Conservation (phyloP, 106 monocot species). For the Alisma plantagoaquatica region DNA sequence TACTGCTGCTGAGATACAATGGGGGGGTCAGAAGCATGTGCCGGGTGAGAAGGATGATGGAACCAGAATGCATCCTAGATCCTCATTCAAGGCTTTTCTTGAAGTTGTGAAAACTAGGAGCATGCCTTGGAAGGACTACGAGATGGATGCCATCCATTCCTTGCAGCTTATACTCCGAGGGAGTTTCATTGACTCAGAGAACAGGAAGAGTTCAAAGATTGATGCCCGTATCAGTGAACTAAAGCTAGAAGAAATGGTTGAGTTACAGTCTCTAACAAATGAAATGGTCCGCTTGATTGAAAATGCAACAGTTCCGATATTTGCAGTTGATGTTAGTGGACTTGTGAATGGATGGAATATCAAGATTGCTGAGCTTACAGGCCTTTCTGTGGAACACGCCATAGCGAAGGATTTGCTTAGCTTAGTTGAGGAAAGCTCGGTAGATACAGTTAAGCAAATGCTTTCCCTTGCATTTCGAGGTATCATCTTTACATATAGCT, state of each 20-base stretch:
- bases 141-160: constrained; percentile 97
- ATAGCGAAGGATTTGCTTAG: constrained; percentile 79
- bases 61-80: constrained; percentile 80
- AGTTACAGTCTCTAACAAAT: constrained; percentile 74
- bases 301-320: constrained; percentile 83
- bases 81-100: constrained; percentile 94
- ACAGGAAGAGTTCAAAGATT: background rate
- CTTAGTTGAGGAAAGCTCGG: constrained; percentile 67
- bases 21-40: constrained; percentile 91
- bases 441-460: constrained; percentile 53
- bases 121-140: constrained; percentile 81
- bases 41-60: constrained; percentile 58
- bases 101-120: constrained; percentile 83
- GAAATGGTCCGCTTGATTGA: constrained; percentile 97
- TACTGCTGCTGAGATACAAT: constrained; percentile 61
- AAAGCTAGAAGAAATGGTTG: constrained; percentile 49
- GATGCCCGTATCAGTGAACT: constrained; percentile 37
- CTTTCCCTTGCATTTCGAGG: constrained; percentile 75
- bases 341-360: constrained; percentile 89
- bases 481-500: too few species aligned
- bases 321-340: constrained; percentile 74
- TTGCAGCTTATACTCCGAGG: constrained; percentile 90
- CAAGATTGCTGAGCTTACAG: constrained; percentile 77
- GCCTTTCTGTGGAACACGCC: constrained; percentile 55
- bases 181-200: constrained; percentile 17